phyloP scores from a whole-genome alignment of 306 rosid genomes.

The Mucuna pruriens region DNA sequence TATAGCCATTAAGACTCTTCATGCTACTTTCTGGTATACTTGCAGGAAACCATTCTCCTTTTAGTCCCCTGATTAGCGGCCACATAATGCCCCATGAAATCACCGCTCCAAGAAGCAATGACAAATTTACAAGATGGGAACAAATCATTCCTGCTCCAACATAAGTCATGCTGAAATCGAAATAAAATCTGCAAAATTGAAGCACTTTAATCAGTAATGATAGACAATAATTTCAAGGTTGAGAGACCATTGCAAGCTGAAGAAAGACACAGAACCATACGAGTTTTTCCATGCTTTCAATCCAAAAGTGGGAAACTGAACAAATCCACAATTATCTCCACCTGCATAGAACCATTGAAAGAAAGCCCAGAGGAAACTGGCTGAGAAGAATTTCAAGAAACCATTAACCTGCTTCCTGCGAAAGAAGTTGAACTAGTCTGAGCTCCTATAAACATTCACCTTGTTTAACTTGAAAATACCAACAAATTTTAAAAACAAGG shows the following conservation, averaged over 20 bases:
- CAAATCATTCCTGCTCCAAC: slow-evolving; percentile 99
- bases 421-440: slow-evolving; percentile 31
- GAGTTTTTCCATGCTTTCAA: slow-evolving; percentile 81
- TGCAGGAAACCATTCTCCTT: slow-evolving; percentile 95
- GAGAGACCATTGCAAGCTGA: background rate
- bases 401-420: slow-evolving; percentile 91
- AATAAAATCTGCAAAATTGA: slow-evolving; percentile 82
- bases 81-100: slow-evolving; percentile 99
- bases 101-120: slow-evolving; percentile 89
- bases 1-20: slow-evolving; percentile 95
- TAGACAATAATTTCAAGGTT: slow-evolving; percentile 9
- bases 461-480: background rate
- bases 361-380: slow-evolving; percentile 87
- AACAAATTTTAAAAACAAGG: background rate
- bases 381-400: slow-evolving; percentile 72
- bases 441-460: slow-evolving; percentile 38
- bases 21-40: slow-evolving; percentile 80
- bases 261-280: slow-evolving; percentile 50
- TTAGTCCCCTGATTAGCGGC: slow-evolving; percentile 80
- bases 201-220: slow-evolving; percentile 34
- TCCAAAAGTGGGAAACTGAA: slow-evolving; percentile 95
- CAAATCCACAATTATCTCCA: slow-evolving; percentile 84
- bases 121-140: slow-evolving; percentile 90
- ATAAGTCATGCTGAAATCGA: slow-evolving; percentile 94
- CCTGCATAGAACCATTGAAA: slow-evolving; percentile 95